Evolutionary conservation across 2,329 filamentous ascomycete genomes (phyloP).

Genomic region (Elsinoe necatrix): DNA sequence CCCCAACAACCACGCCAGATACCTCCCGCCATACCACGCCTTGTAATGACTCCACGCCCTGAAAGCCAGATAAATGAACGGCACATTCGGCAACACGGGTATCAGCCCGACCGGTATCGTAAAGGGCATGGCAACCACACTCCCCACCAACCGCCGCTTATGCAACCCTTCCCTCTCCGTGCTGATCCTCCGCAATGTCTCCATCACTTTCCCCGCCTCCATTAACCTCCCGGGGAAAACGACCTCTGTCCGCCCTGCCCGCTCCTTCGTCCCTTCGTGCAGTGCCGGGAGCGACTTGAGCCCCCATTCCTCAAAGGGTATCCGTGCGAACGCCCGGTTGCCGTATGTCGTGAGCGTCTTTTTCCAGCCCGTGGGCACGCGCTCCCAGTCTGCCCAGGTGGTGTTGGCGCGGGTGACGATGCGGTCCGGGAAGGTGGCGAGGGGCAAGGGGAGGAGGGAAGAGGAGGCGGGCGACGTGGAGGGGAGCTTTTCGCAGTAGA

Average conservation of each 20-base stretch:
- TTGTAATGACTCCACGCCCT: slow-evolving; percentile 87
- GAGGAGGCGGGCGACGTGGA: slow-evolving; percentile 32
- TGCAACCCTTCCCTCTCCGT: slow-evolving; percentile 76
- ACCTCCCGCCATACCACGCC: slow-evolving; percentile 73
- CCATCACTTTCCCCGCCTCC: slow-evolving; percentile 49
- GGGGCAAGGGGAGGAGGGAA: slow-evolving; percentile 36
- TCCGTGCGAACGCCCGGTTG: slow-evolving; percentile 74
- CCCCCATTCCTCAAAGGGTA: slow-evolving; percentile 96
- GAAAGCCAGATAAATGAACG: slow-evolving; percentile 93
- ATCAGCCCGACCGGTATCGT: slow-evolving; percentile 49
- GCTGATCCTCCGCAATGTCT: slow-evolving; percentile 61
- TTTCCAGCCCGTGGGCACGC: slow-evolving; percentile 65
- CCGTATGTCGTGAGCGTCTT: slow-evolving; percentile 77
- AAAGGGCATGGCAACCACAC: slow-evolving; percentile 72
- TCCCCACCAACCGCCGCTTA: slow-evolving; percentile 68
- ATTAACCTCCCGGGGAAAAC: slow-evolving; percentile 68
- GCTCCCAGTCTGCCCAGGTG: slow-evolving; percentile 82
- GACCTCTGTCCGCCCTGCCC: slow-evolving; percentile 48
- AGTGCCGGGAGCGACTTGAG: slow-evolving; percentile 88
- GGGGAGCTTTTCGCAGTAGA: slow-evolving; percentile 73
- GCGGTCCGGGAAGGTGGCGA: slow-evolving; percentile 55
- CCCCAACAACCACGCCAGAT: slow-evolving; percentile 71
- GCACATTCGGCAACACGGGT: slow-evolving; percentile 60
- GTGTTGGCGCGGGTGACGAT: slow-evolving; percentile 61
- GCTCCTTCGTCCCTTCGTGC: slow-evolving; percentile 53